Percentiles rank a stretch among this genome's conserved stretches.
Evolutionary conservation across 2,329 filamentous ascomycete genomes (phyloP).

Genomic region (Fusarium sp.): DNA sequence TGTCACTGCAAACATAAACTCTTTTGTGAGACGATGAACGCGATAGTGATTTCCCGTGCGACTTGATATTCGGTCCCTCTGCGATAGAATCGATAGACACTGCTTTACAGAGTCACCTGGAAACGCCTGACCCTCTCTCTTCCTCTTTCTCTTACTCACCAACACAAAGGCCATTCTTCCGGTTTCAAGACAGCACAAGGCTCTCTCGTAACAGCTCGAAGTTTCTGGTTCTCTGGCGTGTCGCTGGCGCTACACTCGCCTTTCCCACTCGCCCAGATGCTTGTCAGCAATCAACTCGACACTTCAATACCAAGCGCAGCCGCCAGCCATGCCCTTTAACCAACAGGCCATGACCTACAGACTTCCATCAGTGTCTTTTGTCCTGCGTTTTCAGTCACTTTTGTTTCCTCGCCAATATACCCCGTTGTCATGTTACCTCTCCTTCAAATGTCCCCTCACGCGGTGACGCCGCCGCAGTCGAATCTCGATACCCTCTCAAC

Average conservation of each 20-base stretch:
- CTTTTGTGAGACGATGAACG: slow-evolving; percentile 20
- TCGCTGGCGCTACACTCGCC: slow-evolving; percentile 40
- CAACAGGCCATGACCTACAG: slow-evolving; percentile 55
- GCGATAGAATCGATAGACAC: slow-evolving; percentile 25
- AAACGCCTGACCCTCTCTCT: background rate
- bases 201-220: slow-evolving; percentile 9
- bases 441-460: slow-evolving; percentile 60
- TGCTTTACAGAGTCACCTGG: slow-evolving; percentile 5
- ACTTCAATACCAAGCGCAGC: slow-evolving; percentile 30
- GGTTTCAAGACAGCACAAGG: slow-evolving; percentile 3
- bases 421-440: slow-evolving; percentile 58
- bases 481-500: slow-evolving; percentile 50
- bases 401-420: slow-evolving; percentile 39
- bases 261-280: slow-evolving; percentile 51
- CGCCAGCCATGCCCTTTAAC: slow-evolving; percentile 50
- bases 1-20: slow-evolving; percentile 3
- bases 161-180: background rate
- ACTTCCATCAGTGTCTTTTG: slow-evolving; percentile 38
- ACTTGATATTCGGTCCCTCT: slow-evolving; percentile 21
- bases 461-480: slow-evolving; percentile 56
- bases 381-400: slow-evolving; percentile 40
- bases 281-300: slow-evolving; percentile 42
- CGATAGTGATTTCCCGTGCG: slow-evolving; percentile 20
- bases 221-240: slow-evolving; percentile 12
- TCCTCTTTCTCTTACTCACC: background rate